Percentiles rank a stretch among this genome's conserved stretches.
These are phyloP conservation scores for Aspergillus viridinutans DNA, from an alignment of 2,329 filamentous ascomycete genomes.

Conservation along the genomic window DNA sequence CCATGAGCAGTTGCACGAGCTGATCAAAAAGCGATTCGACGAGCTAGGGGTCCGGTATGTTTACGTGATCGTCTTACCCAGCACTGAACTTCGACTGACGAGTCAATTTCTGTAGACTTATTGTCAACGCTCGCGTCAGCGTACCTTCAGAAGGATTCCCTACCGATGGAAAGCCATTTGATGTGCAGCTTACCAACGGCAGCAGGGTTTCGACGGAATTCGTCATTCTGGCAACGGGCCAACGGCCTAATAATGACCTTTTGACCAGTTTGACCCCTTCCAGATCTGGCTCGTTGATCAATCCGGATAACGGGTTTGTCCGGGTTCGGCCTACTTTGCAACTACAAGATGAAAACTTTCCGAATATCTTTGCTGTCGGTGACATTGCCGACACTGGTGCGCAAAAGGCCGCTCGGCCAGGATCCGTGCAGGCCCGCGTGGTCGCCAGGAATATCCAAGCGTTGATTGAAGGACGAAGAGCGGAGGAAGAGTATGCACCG, in stretches of 20 bases:
- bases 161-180: constrained; percentile 19
- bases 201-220: constrained; percentile 33
- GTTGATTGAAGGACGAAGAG: constrained; percentile 25
- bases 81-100: neutral
- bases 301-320: constrained; percentile 33
- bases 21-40: constrained; percentile 30
- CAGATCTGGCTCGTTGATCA: constrained; percentile 21
- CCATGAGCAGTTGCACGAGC: constrained; percentile 26
- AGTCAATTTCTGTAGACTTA: constrained; percentile 12
- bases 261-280: constrained; percentile 30
- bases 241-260: constrained; percentile 45
- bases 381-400: constrained; percentile 35
- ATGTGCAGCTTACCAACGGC: constrained; percentile 30
- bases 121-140: constrained; percentile 27
- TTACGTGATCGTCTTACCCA: neutral
- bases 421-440: constrained; percentile 27
- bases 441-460: constrained; percentile 32
- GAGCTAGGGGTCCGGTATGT: constrained; percentile 27
- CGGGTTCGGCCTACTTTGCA: constrained; percentile 32
- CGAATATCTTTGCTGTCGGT: constrained; percentile 32
- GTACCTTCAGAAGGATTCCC: constrained; percentile 27
- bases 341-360: constrained; percentile 26
- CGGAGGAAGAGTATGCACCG: constrained; percentile 23
- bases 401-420: constrained; percentile 33
- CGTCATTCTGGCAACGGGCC: constrained; percentile 46